phyloP scores from a whole-genome alignment of 768 basidiomycete species.

The Coprinellus aureogranulatus region DNA sequence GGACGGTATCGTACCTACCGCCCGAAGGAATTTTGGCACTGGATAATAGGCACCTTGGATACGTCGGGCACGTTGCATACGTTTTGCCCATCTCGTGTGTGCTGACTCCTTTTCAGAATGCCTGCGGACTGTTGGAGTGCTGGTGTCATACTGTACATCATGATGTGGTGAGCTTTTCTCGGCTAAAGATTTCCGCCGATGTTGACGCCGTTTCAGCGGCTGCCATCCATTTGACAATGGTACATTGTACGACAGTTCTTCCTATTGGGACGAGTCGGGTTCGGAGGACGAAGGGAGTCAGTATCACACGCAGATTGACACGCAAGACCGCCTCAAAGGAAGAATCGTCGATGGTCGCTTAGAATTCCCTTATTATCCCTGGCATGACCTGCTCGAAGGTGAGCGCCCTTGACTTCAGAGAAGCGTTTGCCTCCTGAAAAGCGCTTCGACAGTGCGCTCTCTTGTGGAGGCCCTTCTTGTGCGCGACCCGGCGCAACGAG shows the following conservation, averaged over 20 bases:
- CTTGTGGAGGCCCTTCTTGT: constrained; percentile 63
- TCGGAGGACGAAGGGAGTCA: not conserved
- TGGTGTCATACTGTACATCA: constrained; percentile 77
- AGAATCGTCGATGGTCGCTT: constrained; percentile 65
- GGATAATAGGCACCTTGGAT: constrained; percentile 70
- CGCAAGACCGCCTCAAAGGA: constrained; percentile 46
- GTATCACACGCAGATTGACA: not conserved
- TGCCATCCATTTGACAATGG: constrained; percentile 75
- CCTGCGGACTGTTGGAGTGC: constrained; percentile 91
- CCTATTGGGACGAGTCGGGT: constrained; percentile 26
- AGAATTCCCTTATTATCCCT: constrained; percentile 53
- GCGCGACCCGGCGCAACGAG: constrained; percentile 54
- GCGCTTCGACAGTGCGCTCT: not conserved
- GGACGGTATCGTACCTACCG: constrained; percentile 83
- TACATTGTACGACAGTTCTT: constrained; percentile 27
- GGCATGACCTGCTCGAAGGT: constrained; percentile 63
- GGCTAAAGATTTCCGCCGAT: not conserved
- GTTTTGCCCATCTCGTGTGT: not conserved
- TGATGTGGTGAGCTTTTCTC: constrained; percentile 67
- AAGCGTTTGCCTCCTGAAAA: not conserved
- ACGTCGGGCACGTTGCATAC: constrained; percentile 44
- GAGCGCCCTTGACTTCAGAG: constrained; percentile 10
- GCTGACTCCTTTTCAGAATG: constrained; percentile 48
- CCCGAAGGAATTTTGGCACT: constrained; percentile 82
- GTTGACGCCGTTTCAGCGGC: constrained; percentile 44